Conservation (phyloP, 352 stramenopile genomes). For the Thraustochytrium striatum region DNA sequence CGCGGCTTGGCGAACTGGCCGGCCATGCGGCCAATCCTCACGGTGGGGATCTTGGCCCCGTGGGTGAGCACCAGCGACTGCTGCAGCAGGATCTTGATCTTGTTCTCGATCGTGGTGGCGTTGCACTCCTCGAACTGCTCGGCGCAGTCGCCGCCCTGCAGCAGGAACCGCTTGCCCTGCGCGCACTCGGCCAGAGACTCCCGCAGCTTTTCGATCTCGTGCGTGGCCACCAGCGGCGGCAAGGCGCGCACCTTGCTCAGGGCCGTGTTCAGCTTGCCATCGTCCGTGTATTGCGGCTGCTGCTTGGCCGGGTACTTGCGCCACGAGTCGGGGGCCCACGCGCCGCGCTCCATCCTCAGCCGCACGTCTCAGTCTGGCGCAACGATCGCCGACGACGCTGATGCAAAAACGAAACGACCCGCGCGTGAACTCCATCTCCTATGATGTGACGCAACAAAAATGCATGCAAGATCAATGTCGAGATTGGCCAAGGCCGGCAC, state of each 20-base stretch:
- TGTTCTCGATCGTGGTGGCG: slow-evolving; percentile 76
- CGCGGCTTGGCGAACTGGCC: slow-evolving; percentile 97
- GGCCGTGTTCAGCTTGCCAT: slow-evolving; percentile 63
- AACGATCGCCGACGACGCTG: too few relatives aligned
- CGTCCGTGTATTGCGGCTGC: slow-evolving; percentile 69
- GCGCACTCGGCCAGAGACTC: slow-evolving; percentile 85
- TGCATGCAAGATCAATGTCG: too few relatives aligned
- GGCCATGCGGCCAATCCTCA: slow-evolving; percentile 93
- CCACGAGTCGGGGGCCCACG: slow-evolving; percentile 61
- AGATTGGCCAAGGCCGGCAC: too few relatives aligned
- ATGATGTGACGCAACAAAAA: too few relatives aligned
- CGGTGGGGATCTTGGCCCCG: slow-evolving; percentile 91
- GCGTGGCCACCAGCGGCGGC: slow-evolving; percentile 89
- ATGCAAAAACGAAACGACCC: too few relatives aligned
- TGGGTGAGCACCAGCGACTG: slow-evolving; percentile 96
- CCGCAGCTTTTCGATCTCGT: slow-evolving; percentile 84
- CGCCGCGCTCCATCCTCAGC: too few relatives aligned
- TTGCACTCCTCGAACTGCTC: slow-evolving; percentile 90
- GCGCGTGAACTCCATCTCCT: too few relatives aligned
- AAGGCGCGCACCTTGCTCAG: slow-evolving; percentile 63
- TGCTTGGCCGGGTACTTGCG: slow-evolving; percentile 71
- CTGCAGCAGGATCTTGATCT: slow-evolving; percentile 86
- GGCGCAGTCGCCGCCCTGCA: slow-evolving; percentile 97
- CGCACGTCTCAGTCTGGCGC: too few relatives aligned
- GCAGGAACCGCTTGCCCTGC: slow-evolving; percentile 90